Evolutionary conservation across 441 rosid genomes (phyloP).

Genomic region (Macaranga tanarius): DNA sequence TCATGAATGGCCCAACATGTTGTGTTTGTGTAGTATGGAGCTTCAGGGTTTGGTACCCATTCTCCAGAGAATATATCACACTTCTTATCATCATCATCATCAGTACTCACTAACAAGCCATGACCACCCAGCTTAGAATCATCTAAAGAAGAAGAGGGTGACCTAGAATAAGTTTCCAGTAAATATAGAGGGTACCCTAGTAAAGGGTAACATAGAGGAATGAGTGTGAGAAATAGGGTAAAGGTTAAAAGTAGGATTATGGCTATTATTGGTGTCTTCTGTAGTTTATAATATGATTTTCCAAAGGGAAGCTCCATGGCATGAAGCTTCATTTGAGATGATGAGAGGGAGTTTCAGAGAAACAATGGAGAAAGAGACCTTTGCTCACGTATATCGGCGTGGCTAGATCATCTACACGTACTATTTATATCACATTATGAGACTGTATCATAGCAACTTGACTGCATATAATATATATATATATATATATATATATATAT

Average conservation of each 20-base stretch:
- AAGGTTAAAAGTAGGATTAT: conserved; percentile 36
- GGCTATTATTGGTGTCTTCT: conserved; percentile 35
- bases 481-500: too few relatives aligned
- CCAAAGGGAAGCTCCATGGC: conserved; percentile 25
- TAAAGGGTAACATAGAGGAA: conserved; percentile 56
- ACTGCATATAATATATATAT: too few relatives aligned
- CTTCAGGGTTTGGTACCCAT: conserved; percentile 65
- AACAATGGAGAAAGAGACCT: not conserved
- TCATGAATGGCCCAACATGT: conserved; percentile 84
- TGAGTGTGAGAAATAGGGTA: conserved; percentile 43
- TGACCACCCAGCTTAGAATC: not conserved
- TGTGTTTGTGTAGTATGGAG: conserved; percentile 70
- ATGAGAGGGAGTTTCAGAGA: not conserved
- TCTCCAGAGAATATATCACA: conserved; percentile 72
- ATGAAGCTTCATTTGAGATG: conserved; percentile 17
- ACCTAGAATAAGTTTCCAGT: not conserved
- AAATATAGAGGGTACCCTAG: conserved; percentile 42
- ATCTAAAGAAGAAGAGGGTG: not conserved
- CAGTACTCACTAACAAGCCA: too few relatives aligned
- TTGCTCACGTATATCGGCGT: not conserved
- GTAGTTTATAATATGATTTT: conserved; percentile 10
- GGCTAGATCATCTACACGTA: not conserved
- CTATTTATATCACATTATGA: too few relatives aligned
- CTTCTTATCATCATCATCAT: not conserved
- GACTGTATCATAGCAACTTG: too few relatives aligned